Evolutionary conservation across 257 asterid species (phyloP).

Genomic region (Forsythia viridissima): DNA sequence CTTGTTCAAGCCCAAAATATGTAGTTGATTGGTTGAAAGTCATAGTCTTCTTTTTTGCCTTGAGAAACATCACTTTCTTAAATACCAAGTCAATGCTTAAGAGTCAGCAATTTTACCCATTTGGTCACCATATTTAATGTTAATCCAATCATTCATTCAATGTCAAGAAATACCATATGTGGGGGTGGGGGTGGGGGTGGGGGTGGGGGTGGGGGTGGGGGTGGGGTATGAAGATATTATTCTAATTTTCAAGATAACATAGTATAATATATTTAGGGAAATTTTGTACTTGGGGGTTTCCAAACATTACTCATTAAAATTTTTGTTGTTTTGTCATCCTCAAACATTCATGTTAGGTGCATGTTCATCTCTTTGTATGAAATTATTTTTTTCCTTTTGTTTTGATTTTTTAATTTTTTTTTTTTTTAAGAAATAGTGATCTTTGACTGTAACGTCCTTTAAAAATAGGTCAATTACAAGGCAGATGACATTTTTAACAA

Average conservation of each 20-base stretch:
- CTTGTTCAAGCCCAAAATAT: slow-evolving; percentile 22
- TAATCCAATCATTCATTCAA: slow-evolving; percentile 6
- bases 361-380: too few species aligned
- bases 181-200: neutral
- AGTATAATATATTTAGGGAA: neutral
- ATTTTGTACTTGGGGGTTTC: too few species aligned
- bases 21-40: slow-evolving; percentile 18
- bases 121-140: neutral
- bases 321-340: too few species aligned
- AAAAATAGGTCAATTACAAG: neutral
- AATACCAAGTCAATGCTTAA: slow-evolving; percentile 25
- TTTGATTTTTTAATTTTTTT: too few species aligned
- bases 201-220: neutral
- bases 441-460: neutral
- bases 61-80: slow-evolving; percentile 20
- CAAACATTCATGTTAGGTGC: too few species aligned
- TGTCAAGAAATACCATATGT: neutral
- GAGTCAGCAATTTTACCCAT: slow-evolving; percentile 7
- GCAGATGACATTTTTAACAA: too few species aligned
- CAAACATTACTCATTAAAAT: too few species aligned
- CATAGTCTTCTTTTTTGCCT: slow-evolving; percentile 9
- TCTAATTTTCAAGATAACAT: neutral
- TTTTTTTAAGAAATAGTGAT: too few species aligned
- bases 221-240: neutral
- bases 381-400: too few species aligned